phyloP scores from a whole-genome alignment of 129 eudicot species.

The Chrysanthemum seticuspe region DNA sequence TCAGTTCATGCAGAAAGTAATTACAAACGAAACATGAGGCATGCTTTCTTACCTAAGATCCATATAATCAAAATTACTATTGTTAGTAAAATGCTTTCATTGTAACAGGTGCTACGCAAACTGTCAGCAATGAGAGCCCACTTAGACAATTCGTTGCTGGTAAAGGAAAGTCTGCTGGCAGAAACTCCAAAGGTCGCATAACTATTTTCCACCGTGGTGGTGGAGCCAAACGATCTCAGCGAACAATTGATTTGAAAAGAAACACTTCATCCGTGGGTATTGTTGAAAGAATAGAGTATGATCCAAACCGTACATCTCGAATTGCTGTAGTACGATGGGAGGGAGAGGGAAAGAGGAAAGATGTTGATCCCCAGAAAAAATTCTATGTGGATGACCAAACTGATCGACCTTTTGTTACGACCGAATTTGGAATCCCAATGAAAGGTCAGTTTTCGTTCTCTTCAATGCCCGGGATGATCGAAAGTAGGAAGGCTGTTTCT shows the following conservation, averaged over 20 bases:
- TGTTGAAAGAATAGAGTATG: conserved; percentile 65
- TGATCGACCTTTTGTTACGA: conserved; percentile 30
- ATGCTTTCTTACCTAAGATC: no score
- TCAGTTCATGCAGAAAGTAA: not conserved
- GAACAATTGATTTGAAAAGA: conserved; percentile 54
- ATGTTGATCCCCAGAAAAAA: conserved; percentile 15
- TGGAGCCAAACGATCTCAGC: conserved; percentile 58
- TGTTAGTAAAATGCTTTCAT: not conserved
- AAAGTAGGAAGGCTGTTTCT: conserved; percentile 26
- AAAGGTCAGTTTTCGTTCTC: conserved; percentile 42
- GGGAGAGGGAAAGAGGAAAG: conserved; percentile 37
- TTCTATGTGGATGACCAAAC: conserved; percentile 1
- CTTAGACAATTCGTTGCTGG: conserved; percentile 40
- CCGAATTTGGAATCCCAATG: no score
- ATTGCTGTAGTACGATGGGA: conserved; percentile 64
- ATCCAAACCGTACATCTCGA: conserved; percentile 64
- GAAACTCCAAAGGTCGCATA: conserved; percentile 59
- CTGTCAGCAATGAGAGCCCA: conserved; percentile 28
- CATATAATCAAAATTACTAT: no score
- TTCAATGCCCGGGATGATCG: conserved; percentile 32
- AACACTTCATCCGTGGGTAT: conserved; percentile 54
- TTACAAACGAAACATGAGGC: no score
- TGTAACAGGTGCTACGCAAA: conserved; percentile 29
- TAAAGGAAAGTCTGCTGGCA: conserved; percentile 51
- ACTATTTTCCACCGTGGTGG: conserved; percentile 64